These are phyloP conservation scores for Aquanectria penicillioides DNA, from an alignment of 2,329 filamentous ascomycete species.

Conservation along the genomic window DNA sequence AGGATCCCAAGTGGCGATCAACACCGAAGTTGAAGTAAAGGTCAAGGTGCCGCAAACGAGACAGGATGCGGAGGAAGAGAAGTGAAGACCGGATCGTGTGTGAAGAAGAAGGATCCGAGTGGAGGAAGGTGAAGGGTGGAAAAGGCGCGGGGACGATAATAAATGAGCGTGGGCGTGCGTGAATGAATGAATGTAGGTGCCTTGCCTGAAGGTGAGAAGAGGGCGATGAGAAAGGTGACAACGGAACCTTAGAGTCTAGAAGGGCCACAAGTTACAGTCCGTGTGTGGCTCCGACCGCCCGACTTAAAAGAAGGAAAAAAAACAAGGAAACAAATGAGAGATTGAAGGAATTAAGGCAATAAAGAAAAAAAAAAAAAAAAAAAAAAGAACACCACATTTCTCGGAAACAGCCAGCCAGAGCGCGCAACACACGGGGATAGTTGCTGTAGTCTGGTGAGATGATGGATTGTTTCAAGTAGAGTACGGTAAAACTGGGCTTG, in stretches of 20 bases:
- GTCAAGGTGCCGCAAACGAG: too few relatives aligned
- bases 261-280: neutral
- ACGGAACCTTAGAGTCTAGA: slow-evolving; percentile 2
- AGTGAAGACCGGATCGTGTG: neutral
- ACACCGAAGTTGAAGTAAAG: slow-evolving; percentile 8
- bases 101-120: neutral
- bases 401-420: too few relatives aligned
- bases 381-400: neutral
- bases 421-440: too few relatives aligned
- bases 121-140: neutral
- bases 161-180: neutral
- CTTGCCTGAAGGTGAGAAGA: neutral
- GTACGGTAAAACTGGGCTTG: slow-evolving; percentile 22
- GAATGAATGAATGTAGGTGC: too few relatives aligned
- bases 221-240: too few relatives aligned
- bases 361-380: neutral
- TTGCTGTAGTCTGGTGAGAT: too few relatives aligned
- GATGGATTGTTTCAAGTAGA: slow-evolving; percentile 39
- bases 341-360: neutral
- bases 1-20: slow-evolving; percentile 9
- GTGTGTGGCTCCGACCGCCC: neutral
- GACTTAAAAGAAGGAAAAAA: too few relatives aligned
- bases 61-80: neutral
- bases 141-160: slow-evolving; percentile 3
- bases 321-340: neutral